Base-by-base conservation (phyloP, 331 rosid species). In the Stylosanthes scabra region DNA sequence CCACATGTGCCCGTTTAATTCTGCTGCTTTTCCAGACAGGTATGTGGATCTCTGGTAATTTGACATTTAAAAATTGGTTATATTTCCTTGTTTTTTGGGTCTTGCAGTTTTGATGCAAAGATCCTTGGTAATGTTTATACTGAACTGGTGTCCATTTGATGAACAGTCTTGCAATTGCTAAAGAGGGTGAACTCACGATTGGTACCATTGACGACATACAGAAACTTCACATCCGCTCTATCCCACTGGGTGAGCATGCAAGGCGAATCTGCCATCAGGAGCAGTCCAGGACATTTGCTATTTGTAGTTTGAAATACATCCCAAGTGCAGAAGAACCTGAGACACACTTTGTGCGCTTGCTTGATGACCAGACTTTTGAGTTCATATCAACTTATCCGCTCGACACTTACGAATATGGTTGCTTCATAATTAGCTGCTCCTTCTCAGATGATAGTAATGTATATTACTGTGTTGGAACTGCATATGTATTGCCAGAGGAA, bases 1-100 rank as follows among this genome's bases (percentile, higher is more conserved):
- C 82, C 90, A 93, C 75, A 93, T 93, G 97, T 93, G 97, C 84
- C 97, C 96, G 74, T 93, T 93, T 86, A 93, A 90, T 79, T 86
- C 97, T 78, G 97, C 97, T 66, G 96, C 98, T 71, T 90, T 90
- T 83, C 97, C 98, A 15, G 97, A 90, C 74, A 93, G 97, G 97
- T 93, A 81, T 46, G 54, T 74, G 63, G 37, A 50, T 39, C 60
- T 6, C 34, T 65, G 31, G 15, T 68, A 50, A 63, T 25, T 71
- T 46, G 55, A 51, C 58, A 62, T 57, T 40, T 59, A 41, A 15
- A 3, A 44, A 11, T 45, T 66, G 10, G 59, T 66, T 7, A 57
- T 71, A 51, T 61, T 46, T 28, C 29, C 6, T 55, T 65, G 70
- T 29, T 66, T 12, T 12, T 0, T 71, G 56, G 42, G 67, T 63